phyloP scores from a whole-genome alignment of 768 basidiomycete species.

The Podaxis pistillaris region DNA sequence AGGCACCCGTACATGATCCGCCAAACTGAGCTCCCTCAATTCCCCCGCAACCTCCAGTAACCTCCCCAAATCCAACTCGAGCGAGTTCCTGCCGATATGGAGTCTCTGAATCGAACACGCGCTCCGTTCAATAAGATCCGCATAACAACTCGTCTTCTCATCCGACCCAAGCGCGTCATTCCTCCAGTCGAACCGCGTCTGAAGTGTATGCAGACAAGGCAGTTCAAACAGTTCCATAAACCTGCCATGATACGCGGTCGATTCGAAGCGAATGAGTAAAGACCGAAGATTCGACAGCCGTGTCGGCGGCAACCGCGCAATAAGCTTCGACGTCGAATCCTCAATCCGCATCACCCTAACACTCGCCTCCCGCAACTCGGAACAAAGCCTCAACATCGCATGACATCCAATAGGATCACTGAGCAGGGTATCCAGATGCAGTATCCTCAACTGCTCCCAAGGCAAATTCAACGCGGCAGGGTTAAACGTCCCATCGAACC shows the following conservation, averaged over 20 bases:
- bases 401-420: constrained; percentile 13
- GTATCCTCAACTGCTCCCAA: constrained; percentile 19
- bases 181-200: constrained; percentile 15
- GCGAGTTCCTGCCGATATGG: constrained; percentile 11
- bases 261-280: constrained; percentile 7
- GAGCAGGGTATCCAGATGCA: constrained; percentile 13
- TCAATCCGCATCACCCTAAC: constrained; percentile 12
- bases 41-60: not conserved
- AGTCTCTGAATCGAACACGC: constrained; percentile 12
- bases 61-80: constrained; percentile 5
- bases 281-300: not conserved
- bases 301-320: not conserved
- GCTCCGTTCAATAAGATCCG: constrained; percentile 9
- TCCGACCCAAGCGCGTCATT: not conserved
- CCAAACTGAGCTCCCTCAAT: constrained; percentile 6
- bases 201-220: constrained; percentile 1
- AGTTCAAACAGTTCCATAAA: constrained; percentile 15
- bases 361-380: not conserved
- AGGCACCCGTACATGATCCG: constrained; percentile 8
- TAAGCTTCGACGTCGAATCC: not conserved
- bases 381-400: constrained; percentile 9
- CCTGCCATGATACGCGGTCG: not conserved
- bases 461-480: constrained; percentile 17
- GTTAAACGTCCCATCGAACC: constrained; percentile 18
- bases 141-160: constrained; percentile 5